phyloP scores from a whole-genome alignment of 2,329 filamentous ascomycete genomes.

The Cladosporium sp. region DNA sequence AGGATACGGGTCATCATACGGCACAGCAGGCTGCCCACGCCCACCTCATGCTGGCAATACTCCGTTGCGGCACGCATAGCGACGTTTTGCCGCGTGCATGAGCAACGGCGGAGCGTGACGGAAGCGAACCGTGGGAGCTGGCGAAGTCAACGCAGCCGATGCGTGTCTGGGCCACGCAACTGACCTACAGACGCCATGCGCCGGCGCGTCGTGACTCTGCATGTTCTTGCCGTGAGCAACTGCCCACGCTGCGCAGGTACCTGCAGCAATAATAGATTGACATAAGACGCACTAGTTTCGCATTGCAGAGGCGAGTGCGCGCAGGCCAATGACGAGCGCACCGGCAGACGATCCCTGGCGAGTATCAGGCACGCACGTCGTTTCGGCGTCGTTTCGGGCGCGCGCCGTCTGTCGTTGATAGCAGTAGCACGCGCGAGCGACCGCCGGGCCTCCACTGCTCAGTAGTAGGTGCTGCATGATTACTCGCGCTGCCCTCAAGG shows the following conservation, averaged over 20 bases:
- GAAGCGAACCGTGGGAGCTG: background rate
- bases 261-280: slow-evolving; percentile 5
- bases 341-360: background rate
- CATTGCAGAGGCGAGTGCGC: slow-evolving; percentile 1
- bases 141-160: background rate
- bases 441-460: no score
- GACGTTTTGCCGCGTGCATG: background rate
- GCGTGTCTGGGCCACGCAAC: background rate
- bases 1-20: background rate
- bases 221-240: slow-evolving; percentile 9
- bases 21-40: no score
- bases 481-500: no score
- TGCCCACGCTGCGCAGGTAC: slow-evolving; percentile 4
- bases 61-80: no score
- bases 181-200: background rate
- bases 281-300: slow-evolving; percentile 8
- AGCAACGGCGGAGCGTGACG: no score
- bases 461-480: no score
- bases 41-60: no score
- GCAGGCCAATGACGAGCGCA: slow-evolving; percentile 2
- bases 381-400: no score
- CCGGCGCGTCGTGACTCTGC: background rate
- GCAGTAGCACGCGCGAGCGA: no score
- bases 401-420: no score
- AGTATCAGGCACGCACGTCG: background rate